Base-by-base conservation (phyloP, 805 yeast species). In the Wickerhamiella qilinensis region DNA sequence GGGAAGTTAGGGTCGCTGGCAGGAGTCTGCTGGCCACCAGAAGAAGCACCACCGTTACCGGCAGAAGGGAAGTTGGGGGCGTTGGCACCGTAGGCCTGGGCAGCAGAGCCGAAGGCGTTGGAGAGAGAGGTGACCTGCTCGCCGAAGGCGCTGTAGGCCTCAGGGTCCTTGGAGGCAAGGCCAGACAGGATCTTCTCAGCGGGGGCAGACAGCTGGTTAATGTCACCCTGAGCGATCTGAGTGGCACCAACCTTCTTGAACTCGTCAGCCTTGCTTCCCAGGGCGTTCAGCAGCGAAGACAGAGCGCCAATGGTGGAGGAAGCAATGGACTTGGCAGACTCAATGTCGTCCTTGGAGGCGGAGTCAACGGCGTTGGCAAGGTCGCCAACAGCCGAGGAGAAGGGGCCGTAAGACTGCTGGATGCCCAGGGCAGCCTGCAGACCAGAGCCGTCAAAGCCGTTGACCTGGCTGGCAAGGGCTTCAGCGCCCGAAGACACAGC, bases 371-470 rank as follows among this genome's bases (percentile, higher is more conserved):
- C 36, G 20, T 28, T 4, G 16, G 35, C 33, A 16, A 46, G 45
- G 16, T 40, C 28, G 14, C 3, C 38, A 14, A 45, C 45, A n/a
- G 48, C 42, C n/a, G 31, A 3, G 16, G 43, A 35, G 19, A 46
- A 39, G 9, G 42, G 33, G 18, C 38, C 40, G 34, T 39, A 41
- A n/a, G 35, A 29, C 20, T 30, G 22, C 43, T 51, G 55, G 42
- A 51, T 50, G 19, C 37, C 38, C n/a, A 51, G 49, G 20, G 55
- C 55, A 21, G 46, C 52, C 14, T 9, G 12, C 15, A 51, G 40
- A 16, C 56, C 56, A 25, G 24, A 31, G 21, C 39, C 38, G 38
- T 33, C 21, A 46, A 45, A 46, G 28, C 31, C 40, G 24, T 20
- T 18, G 37, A 46, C 47, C 22, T 30, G 38, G 24, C 38, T 22